Base-by-base conservation (phyloP, 1,284 basidiomycete genomes). In the Rhodofomes roseus region DNA sequence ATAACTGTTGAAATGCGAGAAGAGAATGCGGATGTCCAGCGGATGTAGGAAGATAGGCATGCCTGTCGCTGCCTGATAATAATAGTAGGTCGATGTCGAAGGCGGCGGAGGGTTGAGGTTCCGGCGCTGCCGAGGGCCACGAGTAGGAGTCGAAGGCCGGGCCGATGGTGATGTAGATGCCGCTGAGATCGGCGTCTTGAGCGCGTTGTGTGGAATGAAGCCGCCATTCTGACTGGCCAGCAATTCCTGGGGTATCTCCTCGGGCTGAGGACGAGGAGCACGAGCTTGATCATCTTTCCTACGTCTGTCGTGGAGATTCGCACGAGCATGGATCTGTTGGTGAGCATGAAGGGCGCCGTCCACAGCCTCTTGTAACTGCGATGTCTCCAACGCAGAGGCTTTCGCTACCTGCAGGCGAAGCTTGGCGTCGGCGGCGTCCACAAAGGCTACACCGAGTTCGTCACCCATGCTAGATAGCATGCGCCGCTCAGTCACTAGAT, bases 21-120 rank as follows among this genome's bases (percentile, higher is more conserved):
- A 80, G 16, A 99, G 81, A 59, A 98, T 95, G 74, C 90, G 92
- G 75, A 96, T 97, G 73, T 99, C 96, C 41, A 99, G 83, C 1
- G 96, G 96, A 70, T 97, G 95, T 16, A 99, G 83, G 78, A 92
- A 99, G 67, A 98, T 84, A 20, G 93, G 92, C 62, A 93, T 82
- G 18, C 96, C 97, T 2, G 93, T 93, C 0, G 93, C 87, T 12
- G 95, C 92, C 74, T 99, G 97, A 74, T 98, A 99, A 74, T 93
- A 99, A 69, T 92, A 94, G 75, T 97, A 98, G 12, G 88, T 88
- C 22, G 89, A 89, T 1, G 88, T 87, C 2, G 89, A 87, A 14
- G 89, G 89, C 11, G 90, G 89, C 1, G 90, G 89, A 2, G 92
- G 90, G 66, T 93, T 93, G 63, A 93, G 72, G 68, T 93, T 93